Evolutionary conservation across 169 alveolate genomes (phyloP).

Genomic region (Amoebophrya sp.): DNA sequence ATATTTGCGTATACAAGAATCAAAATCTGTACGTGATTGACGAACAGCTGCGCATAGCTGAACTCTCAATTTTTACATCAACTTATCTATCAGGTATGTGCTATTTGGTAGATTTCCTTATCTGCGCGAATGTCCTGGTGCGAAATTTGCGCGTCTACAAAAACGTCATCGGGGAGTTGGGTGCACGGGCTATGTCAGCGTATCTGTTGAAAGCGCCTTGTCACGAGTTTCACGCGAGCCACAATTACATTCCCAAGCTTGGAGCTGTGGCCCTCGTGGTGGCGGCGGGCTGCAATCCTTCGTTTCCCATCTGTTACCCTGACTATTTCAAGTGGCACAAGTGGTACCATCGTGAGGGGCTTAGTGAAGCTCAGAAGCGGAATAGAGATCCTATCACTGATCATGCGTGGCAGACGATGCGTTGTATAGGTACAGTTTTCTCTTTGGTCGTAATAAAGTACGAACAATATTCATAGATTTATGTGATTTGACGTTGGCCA

Average conservation of each 20-base stretch:
- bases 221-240: background rate
- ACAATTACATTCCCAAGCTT: background rate
- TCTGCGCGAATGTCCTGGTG: background rate
- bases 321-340: background rate
- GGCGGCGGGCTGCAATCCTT: background rate
- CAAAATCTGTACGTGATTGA: too few species aligned
- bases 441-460: too few species aligned
- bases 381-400: background rate
- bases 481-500: too few species aligned
- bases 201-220: background rate
- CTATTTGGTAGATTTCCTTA: background rate
- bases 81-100: too few species aligned
- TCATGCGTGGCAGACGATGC: background rate
- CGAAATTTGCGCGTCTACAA: background rate
- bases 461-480: too few species aligned
- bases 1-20: too few species aligned
- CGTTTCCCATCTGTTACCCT: background rate
- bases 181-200: background rate
- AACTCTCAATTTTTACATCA: too few species aligned
- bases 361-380: too few species aligned
- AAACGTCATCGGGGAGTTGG: background rate
- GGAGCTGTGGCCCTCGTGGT: background rate
- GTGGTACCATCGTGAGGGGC: background rate
- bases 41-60: too few species aligned
- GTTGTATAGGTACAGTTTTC: too few species aligned